Base-by-base conservation (phyloP, 1,139 yeast species). In the Protomyces inundatus region DNA sequence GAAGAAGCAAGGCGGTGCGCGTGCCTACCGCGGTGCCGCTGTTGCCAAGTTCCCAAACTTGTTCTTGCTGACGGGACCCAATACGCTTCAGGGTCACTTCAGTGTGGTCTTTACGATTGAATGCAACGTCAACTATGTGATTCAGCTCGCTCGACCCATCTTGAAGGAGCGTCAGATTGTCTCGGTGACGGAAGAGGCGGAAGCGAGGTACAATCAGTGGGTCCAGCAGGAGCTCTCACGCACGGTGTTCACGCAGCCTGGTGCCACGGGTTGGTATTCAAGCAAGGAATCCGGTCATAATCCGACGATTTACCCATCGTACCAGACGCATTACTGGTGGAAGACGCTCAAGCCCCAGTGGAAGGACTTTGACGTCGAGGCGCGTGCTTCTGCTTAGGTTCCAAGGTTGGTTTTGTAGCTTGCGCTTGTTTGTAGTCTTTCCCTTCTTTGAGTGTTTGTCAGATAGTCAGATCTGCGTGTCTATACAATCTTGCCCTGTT, bases 1-100 rank as follows among this genome's bases (percentile, higher is more conserved):
- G 64, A 42, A 61, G 36, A 54, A 55, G 42, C 48, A 52, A 6
- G 45, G 61, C 34, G 64, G 62, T 14, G 62, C 64, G 5, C 55
- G 46, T 4, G 64, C 64, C 5, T 56, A 61, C 23, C n/a, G 12
- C 23, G 64, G 64, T n/a, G 46, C 62, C 10, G 42, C 62, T 14
- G 61, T 61, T 1, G 46, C 58, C 12, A 37, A 33, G 10, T 55
- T 61, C 32, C 64, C 64, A 3, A 61, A 61, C 55, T 56, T 61
- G 14, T 61, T 54, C 33, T 30, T 61, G 33, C 48, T 56, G 23
- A 37, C 34, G 30, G 64, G 64, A 12, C 64, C 64, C 3, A 61
- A 61, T 33, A 54, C 64, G 39, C 23, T 55, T 30, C 64, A 52
- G 36, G 56, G 61, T 12, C 61, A 55, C 46, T 55, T 40, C 45